These are phyloP conservation scores for Glaciozyma martinii DNA, from an alignment of 768 basidiomycete species.

Conservation along the genomic window DNA sequence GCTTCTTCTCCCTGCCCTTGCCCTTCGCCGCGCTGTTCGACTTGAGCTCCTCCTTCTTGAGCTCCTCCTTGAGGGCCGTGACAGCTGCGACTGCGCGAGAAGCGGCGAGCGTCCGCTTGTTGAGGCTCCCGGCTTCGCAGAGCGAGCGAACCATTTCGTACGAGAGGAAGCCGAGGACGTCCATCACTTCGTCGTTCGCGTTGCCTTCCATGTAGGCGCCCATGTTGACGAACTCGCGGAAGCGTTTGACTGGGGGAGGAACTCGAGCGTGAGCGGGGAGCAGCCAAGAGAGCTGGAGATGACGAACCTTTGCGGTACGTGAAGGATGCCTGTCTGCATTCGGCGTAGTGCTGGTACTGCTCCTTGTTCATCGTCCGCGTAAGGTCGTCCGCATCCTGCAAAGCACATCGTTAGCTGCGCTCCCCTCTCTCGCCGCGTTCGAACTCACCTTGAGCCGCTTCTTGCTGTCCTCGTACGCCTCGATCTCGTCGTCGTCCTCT, in stretches of 20 bases:
- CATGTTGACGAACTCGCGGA: constrained; percentile 86
- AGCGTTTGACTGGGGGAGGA: constrained; percentile 64
- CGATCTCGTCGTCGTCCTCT: constrained; percentile 91
- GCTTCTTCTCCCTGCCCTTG: constrained; percentile 37
- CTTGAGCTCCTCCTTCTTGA: constrained; percentile 2
- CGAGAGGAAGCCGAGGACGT: constrained; percentile 92
- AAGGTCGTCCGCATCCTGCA: constrained; percentile 83
- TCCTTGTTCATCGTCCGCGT: constrained; percentile 93
- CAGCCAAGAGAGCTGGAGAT: not conserved
- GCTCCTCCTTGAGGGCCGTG: not conserved
- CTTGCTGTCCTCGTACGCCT: constrained; percentile 90
- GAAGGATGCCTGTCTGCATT: constrained; percentile 92
- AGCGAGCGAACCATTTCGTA: constrained; percentile 96
- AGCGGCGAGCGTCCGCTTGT: constrained; percentile 62
- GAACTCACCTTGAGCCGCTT: constrained; percentile 61
- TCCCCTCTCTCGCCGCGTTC: not conserved
- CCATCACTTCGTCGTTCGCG: constrained; percentile 87
- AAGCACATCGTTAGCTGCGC: not conserved
- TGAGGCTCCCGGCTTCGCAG: constrained; percentile 74
- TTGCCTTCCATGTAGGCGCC: constrained; percentile 52
- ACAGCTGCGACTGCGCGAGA: constrained; percentile 48
- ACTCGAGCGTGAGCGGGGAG: not conserved
- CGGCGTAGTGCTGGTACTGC: constrained; percentile 93
- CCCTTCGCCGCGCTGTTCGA: constrained; percentile 44
- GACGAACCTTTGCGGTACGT: constrained; percentile 84